A percentile compares a stretch with the other conserved stretches of the same genome.
These are phyloP conservation scores for Nepenthes mirabilis DNA, from an alignment of 148 eudicot species.

Conservation along the genomic window DNA sequence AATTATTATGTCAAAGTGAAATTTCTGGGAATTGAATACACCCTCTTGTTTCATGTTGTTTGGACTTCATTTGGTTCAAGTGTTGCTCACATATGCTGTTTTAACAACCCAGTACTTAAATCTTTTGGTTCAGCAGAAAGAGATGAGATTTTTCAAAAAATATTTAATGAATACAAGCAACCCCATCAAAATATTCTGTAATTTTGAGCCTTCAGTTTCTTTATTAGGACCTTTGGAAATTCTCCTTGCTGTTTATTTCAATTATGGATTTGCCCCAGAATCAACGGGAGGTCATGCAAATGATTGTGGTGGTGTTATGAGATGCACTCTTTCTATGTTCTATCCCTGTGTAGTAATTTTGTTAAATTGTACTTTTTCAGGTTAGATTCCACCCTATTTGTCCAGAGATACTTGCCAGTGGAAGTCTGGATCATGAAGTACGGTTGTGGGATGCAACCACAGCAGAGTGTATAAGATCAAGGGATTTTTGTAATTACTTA, in stretches of 20 bases:
- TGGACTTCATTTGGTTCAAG: no score
- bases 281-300: background rate
- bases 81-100: no score
- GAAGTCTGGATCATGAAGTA: slow-evolving; percentile 98
- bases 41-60: no score
- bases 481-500: slow-evolving; percentile 71
- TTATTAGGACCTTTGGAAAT: background rate
- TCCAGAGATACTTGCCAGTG: slow-evolving; percentile 81
- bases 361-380: slow-evolving; percentile 24
- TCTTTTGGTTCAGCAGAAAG: no score
- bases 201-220: background rate
- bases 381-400: slow-evolving; percentile 66
- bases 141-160: no score
- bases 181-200: background rate
- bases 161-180: no score
- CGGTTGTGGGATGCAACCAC: slow-evolving; percentile 96
- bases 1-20: no score
- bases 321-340: background rate
- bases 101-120: no score
- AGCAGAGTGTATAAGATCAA: slow-evolving; percentile 81
- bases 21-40: no score
- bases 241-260: background rate
- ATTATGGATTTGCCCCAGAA: background rate
- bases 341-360: background rate
- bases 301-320: background rate